These are phyloP conservation scores for Phytophthora pini DNA, from an alignment of 352 stramenopile species.

Conservation along the genomic window DNA sequence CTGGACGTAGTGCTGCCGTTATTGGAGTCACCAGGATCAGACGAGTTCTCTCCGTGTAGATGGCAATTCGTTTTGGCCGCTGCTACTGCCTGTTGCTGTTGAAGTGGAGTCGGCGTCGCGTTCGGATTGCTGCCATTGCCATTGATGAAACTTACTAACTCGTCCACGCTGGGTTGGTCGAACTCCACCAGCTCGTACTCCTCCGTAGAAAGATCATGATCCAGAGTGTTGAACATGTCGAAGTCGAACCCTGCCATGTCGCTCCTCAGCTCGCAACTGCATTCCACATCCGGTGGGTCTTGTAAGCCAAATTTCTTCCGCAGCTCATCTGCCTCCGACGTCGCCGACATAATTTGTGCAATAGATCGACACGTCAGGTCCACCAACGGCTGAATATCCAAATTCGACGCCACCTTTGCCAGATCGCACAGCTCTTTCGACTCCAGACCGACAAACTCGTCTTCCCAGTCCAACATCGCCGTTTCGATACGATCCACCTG, in stretches of 20 bases:
- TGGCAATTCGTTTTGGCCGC: conserved; percentile 34
- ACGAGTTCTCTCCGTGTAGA: conserved; percentile 35
- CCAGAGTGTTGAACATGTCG: conserved; percentile 78
- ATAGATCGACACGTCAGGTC: conserved; percentile 84
- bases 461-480: conserved; percentile 69
- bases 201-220: conserved; percentile 79
- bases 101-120: conserved; percentile 20
- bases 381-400: conserved; percentile 84
- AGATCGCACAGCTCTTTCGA: conserved; percentile 83
- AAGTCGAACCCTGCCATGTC: conserved; percentile 80
- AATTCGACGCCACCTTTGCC: conserved; percentile 80
- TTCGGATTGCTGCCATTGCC: conserved; percentile 44
- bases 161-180: conserved; percentile 82
- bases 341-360: conserved; percentile 86
- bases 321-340: conserved; percentile 75
- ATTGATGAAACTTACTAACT: conserved; percentile 86
- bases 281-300: conserved; percentile 50
- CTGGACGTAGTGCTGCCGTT: conserved; percentile 21
- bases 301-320: conserved; percentile 82
- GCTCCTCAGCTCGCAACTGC: conserved; percentile 57
- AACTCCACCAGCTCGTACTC: conserved; percentile 85
- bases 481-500: conserved; percentile 71
- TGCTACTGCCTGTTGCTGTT: conserved; percentile 32
- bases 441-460: conserved; percentile 72
- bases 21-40: conserved; percentile 33